These are phyloP conservation scores for Neurospora sp. DNA, from an alignment of 2,329 filamentous ascomycete genomes.

Conservation along the genomic window DNA sequence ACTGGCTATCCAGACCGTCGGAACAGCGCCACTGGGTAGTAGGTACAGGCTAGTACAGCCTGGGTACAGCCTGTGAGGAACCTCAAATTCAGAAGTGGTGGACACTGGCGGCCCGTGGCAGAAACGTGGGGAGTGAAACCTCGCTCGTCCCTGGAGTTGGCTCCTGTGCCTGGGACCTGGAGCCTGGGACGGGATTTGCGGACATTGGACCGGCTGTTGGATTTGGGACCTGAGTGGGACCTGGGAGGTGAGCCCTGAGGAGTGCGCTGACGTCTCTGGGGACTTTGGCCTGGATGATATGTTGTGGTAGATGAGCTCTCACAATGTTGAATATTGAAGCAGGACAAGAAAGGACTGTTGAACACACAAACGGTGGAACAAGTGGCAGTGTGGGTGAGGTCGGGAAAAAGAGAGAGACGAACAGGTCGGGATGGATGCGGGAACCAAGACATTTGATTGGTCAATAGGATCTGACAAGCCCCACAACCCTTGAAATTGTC, in stretches of 20 bases:
- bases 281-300: not conserved
- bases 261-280: not conserved
- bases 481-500: not conserved
- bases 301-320: not conserved
- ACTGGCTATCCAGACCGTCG: not conserved
- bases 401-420: not conserved
- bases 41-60: not conserved
- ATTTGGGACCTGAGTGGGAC: not conserved
- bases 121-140: not conserved
- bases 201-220: not conserved
- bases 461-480: not conserved
- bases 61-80: not conserved
- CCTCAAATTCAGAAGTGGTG: not conserved
- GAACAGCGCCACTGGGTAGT: not conserved
- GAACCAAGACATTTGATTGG: not conserved
- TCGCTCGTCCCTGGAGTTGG: not conserved
- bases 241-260: not conserved
- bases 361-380: not conserved
- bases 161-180: not conserved
- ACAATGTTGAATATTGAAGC: not conserved
- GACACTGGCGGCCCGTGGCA: not conserved
- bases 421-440: not conserved
- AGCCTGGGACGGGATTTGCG: not conserved
- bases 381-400: not conserved
- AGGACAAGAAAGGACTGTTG: not conserved